Base-by-base conservation (phyloP, 139 green algal genomes). In the Gonium pectorale region DNA sequence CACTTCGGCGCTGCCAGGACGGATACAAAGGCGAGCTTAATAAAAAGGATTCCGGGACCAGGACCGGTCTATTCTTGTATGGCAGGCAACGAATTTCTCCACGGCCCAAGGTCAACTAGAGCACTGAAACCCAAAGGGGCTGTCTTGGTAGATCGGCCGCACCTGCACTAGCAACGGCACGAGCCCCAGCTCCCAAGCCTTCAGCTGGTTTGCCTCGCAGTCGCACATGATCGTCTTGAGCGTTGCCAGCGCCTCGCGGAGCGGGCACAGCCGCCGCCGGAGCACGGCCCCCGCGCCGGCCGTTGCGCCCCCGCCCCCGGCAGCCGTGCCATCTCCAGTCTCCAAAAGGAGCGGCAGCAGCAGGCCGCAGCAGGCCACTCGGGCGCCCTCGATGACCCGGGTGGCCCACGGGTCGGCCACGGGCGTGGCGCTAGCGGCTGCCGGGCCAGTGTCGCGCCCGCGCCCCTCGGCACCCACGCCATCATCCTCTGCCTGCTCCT, bases 271-370 rank as follows among this genome's bases (percentile, higher is more conserved):
- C 71, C 82, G 86, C 27, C 68, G 81, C 26, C 85, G 29, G 63
- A 78, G n/a, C 62, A 88, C 60, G 74, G 37, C 44, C 38, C 71
- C 67, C 19, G 72, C 59, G 4, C 60, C 79, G 72, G 78, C 31
- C 74, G 60, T 29, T 49, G 62, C 13, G 63, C 68, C 29, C 67
- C 68, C 51, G 59, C 84, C 68, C 84, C 81, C 64, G 41, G 44
- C 17, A 44, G 17, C 44, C 59, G 24, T 54, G 80, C 17, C 51
- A 38, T 60, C 49, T 5, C 15, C 81, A 5, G 56, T 66, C 13
- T 80, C 66, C 29, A 75, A n/a, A 46, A 90, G 74, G 29, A 85
- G 51, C 44, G 89, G 86, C 73, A 92, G 83, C 60, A 92, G 72
- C 81, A 92, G 85, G 11, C 86, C 89, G 51, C 90, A 86, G 40